Base-by-base conservation (phyloP, 352 stramenopile species). In the Aphanomyces cochlioides region DNA sequence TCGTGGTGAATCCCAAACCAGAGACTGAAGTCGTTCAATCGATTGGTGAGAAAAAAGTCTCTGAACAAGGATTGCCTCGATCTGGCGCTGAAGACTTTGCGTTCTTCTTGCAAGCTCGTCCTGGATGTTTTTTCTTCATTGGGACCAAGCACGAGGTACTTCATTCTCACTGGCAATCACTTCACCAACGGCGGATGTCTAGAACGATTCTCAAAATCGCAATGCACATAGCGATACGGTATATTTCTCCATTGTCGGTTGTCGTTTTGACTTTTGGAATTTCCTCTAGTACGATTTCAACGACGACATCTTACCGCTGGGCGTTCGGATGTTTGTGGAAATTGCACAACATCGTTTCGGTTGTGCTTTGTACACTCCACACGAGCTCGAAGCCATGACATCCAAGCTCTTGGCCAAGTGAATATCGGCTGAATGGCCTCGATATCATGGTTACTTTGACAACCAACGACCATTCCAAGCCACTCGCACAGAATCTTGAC, bases 21-120 rank as follows among this genome's bases (percentile, higher is more conserved):
- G 83, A 95, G 73, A 90, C 84, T 15, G 75, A 82, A 38, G 78
- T 84, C 47, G 85, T 93, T 65, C 80, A 90, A 72, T 79, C 92
- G 36, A 77, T 67, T 45, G 83, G 84, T 48, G 83, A 79, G 0
- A 69, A 91, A 38, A 83, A 92, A 57, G 85, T 98, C 60, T 89
- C 90, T 61, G 79, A 90, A 47, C 74, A 88, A 43, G 87, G 87
- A 5, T 72, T 90, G 41, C 75, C 92, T 4, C 94, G 96, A 21
- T 98, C 98, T 93, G 93, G 92, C 3, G 89, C 85, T 10, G 95
- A 98, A 78, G 95, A 98, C 74, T 98, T 98, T 86, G 87, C 85
- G 10, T 98, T 96, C 75, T 94, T 82, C 60, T 64, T 94, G 43
- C 83, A 90, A 28, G 78, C 90, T 45, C 82, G 81, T 72, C 91